Evolutionary conservation across 495 filamentous ascomycete genomes (phyloP), one percentile per base, ranked within the genome.

Genomic region (Penicillium longicatenatum): DNA sequence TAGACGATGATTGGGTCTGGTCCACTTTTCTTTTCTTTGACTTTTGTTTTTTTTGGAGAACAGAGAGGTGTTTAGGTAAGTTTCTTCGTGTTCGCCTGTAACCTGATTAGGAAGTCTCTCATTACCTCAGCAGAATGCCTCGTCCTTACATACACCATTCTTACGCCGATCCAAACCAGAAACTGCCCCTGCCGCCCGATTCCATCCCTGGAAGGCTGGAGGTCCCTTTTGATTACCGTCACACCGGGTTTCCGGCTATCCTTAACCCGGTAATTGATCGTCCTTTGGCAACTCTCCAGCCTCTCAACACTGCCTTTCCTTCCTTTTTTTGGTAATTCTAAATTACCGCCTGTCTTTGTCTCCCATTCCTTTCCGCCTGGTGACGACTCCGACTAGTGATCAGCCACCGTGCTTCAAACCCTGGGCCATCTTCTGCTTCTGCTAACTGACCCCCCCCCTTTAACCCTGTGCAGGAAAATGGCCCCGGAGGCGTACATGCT

Each of bases 321-420:
- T 53, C 14, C 31, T 20, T 57, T 50, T 44, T 42, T 50, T 42
- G 20, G 9, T 50, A 31, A 9, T 50, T 19, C 19, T 35, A n/a
- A 7, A 39, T 43, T 37, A 26, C 26, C 26, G 26, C 9, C 50
- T 52, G 26, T 14, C 50, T 52, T 52, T 52, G 50, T 55, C 60
- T 59, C 35, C 60, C 67, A 70, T 72, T 68, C 67, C 70, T 67
- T 67, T 70, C 61, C 58, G 24, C 53, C 55, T 59, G 62, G 65
- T 64, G 59, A 62, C 59, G 51, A 52, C 50, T 52, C 21, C 17
- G 24, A 65, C 62, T 67, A 64, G 57, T 57, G 66, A 73, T 68
- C 65, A 72, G 66, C 67, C 65, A 71, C 69, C 48, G 17, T 33
- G 17, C 31, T 51, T 51, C 70, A 70, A 68, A 58, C 64, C 65